phyloP scores from a whole-genome alignment of 2,329 filamentous ascomycete genomes.

The Escovopsis sp. region DNA sequence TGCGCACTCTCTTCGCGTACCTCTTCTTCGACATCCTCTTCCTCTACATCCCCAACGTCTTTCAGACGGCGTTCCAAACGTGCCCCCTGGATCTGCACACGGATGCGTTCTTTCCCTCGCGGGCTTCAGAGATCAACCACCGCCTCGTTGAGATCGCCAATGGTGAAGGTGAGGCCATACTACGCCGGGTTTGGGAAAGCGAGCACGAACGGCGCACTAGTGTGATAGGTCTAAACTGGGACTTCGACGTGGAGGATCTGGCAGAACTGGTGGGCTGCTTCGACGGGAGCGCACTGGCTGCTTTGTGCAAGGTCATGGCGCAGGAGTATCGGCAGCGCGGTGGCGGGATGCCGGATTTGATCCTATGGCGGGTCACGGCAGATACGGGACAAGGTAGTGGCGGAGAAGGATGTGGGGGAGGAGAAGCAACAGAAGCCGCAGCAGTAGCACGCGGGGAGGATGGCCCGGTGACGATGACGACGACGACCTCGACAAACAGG shows the following conservation, averaged over 20 bases:
- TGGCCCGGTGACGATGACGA: background rate
- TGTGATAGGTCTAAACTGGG: constrained; percentile 86
- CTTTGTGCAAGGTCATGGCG: constrained; percentile 83
- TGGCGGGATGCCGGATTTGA: constrained; percentile 81
- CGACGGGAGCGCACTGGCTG: constrained; percentile 62
- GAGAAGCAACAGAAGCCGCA: background rate
- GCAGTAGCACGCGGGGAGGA: background rate
- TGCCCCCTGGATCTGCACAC: constrained; percentile 87
- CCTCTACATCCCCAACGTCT: constrained; percentile 87
- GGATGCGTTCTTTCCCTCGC: constrained; percentile 75
- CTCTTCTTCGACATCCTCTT: constrained; percentile 92
- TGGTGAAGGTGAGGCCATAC: constrained; percentile 53
- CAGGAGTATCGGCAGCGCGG: constrained; percentile 84
- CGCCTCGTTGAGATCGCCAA: constrained; percentile 79
- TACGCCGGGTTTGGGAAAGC: constrained; percentile 51
- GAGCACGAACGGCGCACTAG: constrained; percentile 63
- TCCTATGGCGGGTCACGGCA: constrained; percentile 55
- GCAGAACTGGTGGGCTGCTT: constrained; percentile 69
- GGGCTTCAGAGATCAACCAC: constrained; percentile 81
- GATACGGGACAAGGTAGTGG: too few species aligned
- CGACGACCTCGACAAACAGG: constrained; percentile 1
- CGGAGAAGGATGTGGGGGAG: constrained; percentile 9
- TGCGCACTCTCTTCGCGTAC: constrained; percentile 81
- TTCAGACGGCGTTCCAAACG: constrained; percentile 89
- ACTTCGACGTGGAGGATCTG: constrained; percentile 65